These are phyloP conservation scores for Ogataea zsoltii DNA, from an alignment of 805 yeast species.

Conservation along the genomic window DNA sequence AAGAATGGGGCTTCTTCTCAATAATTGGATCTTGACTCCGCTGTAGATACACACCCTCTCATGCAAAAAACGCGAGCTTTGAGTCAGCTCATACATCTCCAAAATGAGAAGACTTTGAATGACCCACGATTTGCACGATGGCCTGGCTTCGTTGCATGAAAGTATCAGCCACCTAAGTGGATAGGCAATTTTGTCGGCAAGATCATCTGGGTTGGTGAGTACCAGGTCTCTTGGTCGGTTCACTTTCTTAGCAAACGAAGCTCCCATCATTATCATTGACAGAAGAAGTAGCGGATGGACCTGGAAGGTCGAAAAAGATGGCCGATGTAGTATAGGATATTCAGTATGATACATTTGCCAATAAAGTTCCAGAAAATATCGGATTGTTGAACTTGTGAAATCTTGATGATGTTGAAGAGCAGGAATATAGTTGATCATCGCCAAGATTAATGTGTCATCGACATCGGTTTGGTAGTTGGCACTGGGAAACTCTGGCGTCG, in stretches of 20 bases:
- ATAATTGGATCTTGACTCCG: conserved; percentile 48
- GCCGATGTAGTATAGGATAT: conserved; percentile 45
- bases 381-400: neutral
- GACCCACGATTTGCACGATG: conserved; percentile 48
- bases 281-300: conserved; percentile 52
- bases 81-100: conserved; percentile 48
- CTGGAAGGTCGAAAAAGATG: conserved; percentile 48
- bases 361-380: conserved; percentile 33
- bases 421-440: conserved; percentile 8
- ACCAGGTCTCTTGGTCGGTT: conserved; percentile 2
- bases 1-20: conserved; percentile 45
- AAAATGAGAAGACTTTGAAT: conserved; percentile 45
- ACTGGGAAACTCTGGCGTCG: conserved; percentile 11
- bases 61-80: conserved; percentile 42
- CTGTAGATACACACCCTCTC: conserved; percentile 51
- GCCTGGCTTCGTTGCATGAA: conserved; percentile 40
- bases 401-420: too few relatives aligned
- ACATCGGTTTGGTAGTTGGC: conserved; percentile 11
- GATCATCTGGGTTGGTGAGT: neutral
- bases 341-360: conserved; percentile 59
- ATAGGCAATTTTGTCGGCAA: conserved; percentile 37
- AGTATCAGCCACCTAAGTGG: conserved; percentile 46
- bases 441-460: conserved; percentile 12
- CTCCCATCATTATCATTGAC: conserved; percentile 57
- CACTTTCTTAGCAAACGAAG: conserved; percentile 25